These are phyloP conservation scores for Barbarea vulgaris DNA, from an alignment of 345 rosid species.

Conservation along the genomic window DNA sequence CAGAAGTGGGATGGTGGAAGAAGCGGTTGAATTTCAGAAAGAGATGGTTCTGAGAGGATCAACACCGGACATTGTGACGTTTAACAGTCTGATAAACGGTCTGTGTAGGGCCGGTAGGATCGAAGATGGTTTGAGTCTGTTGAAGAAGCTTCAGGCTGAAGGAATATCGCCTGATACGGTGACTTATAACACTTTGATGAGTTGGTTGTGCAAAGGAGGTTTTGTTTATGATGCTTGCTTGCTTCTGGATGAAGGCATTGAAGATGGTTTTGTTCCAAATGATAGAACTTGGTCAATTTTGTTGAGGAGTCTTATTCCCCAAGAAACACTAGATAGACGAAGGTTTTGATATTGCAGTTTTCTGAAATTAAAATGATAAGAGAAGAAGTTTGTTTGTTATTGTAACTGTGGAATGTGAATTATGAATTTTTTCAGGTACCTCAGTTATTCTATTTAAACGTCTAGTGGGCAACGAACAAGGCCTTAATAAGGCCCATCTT, in stretches of 20 bases:
- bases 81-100: slow-evolving; percentile 82
- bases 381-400: background rate
- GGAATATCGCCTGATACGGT: slow-evolving; percentile 73
- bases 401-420: background rate
- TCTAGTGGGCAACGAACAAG: background rate
- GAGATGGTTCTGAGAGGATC: slow-evolving; percentile 76
- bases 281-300: slow-evolving; percentile 68
- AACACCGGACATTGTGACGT: slow-evolving; percentile 77
- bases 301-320: slow-evolving; percentile 46
- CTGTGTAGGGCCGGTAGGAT: slow-evolving; percentile 63
- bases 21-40: slow-evolving; percentile 65
- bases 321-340: slow-evolving; percentile 14
- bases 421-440: background rate
- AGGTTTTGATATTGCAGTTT: slow-evolving; percentile 8
- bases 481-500: slow-evolving; percentile 6
- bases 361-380: background rate
- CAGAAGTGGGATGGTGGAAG: slow-evolving; percentile 58
- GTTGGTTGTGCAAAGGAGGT: slow-evolving; percentile 70
- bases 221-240: slow-evolving; percentile 61
- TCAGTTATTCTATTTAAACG: background rate
- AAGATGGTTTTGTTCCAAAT: slow-evolving; percentile 63
- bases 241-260: slow-evolving; percentile 55
- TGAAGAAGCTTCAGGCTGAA: slow-evolving; percentile 63
- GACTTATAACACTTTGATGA: slow-evolving; percentile 79
- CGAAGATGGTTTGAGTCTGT: slow-evolving; percentile 64